Evolutionary conservation across 495 filamentous ascomycete genomes (phyloP), one percentile per base, ranked within the genome.

Genomic region (Lasiosphaeriaceae sp.): DNA sequence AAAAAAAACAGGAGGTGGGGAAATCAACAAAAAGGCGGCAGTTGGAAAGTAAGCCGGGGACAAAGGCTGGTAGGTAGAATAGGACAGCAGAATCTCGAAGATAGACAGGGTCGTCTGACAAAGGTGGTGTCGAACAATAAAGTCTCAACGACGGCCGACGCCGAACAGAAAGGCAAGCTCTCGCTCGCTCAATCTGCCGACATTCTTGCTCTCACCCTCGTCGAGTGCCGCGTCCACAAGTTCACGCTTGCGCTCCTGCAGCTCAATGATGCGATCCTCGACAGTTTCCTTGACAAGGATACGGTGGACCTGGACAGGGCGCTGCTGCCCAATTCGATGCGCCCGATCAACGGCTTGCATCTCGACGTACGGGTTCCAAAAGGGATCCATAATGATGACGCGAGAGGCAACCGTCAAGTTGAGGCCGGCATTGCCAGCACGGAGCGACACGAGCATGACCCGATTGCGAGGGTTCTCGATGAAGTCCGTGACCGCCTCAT

Each of bases 301-400:
- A 3, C 89, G 87, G 68, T 97, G 90, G 8, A 97, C 86, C 52
- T 83, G 78, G 5, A 97, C 93, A 14, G 81, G 72, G 0, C 79
- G 78, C 58, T 76, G 76, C 76, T 97, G 93, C 14, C 92, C 92
- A 54, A 97, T 90, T 3, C 93, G 88, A 67, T 97, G 89, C 3
- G 93, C 90, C 37, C 93, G 90, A 70, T 96, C 94, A 54, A 97
- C 86, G 1, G 93, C 93, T 69, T 97, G 93, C 62, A 92, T 90
- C 73, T 97, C 93, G 23, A 96, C 87, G 66, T 87, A 96, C 0
- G 93, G 92, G 58, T 97, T 97, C 90, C 94, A 97, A 75, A 96
- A 96, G 0, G 93, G 93, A 61, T 97, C 93, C 54, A 95, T 83
- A 52, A 97, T 87, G 66, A 97, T 90, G 59, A 97, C 89, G 60